phyloP scores from a whole-genome alignment of 495 filamentous ascomycete species.

The Aspergillus wentii region DNA sequence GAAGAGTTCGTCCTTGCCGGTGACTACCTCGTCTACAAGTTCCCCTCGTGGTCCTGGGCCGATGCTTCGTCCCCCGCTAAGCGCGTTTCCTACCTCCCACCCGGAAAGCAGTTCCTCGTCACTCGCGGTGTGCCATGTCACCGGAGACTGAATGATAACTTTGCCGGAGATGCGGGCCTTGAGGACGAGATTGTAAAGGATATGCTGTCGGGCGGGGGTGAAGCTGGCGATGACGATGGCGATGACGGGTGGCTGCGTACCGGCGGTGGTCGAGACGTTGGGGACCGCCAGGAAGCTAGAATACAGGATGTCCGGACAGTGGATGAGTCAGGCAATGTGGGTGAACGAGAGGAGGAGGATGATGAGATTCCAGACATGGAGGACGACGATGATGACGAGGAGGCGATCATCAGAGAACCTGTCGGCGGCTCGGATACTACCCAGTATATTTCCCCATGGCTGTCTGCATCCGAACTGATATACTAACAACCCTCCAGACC shows the following conservation, averaged over 20 bases:
- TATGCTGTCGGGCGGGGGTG: constrained; percentile 57
- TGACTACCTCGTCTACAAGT: constrained; percentile 98
- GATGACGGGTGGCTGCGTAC: constrained; percentile 92
- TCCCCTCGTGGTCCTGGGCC: constrained; percentile 97
- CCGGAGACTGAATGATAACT: constrained; percentile 85
- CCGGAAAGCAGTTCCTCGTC: constrained; percentile 91
- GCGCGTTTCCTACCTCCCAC: constrained; percentile 75
- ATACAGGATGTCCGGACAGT: constrained; percentile 78
- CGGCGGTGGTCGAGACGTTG: constrained; percentile 57
- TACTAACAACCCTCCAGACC: constrained; percentile 46
- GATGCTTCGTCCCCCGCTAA: constrained; percentile 74
- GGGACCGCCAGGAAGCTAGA: constrained; percentile 59
- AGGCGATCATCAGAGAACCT: constrained; percentile 88
- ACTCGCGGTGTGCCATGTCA: constrained; percentile 92
- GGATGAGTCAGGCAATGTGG: constrained; percentile 72
- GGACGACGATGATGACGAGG: constrained; percentile 93
- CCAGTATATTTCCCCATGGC: constrained; percentile 52
- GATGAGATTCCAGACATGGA: constrained; percentile 98
- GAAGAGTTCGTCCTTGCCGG: constrained; percentile 95
- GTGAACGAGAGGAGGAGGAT: constrained; percentile 64
- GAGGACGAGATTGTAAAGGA: constrained; percentile 82
- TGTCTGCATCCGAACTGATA: constrained; percentile 3
- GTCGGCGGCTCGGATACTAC: constrained; percentile 51
- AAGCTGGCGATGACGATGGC: constrained; percentile 49
- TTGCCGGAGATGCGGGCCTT: constrained; percentile 77